Conservation (phyloP, 1,284 basidiomycete genomes). For the Pisolithus thermaeus region DNA sequence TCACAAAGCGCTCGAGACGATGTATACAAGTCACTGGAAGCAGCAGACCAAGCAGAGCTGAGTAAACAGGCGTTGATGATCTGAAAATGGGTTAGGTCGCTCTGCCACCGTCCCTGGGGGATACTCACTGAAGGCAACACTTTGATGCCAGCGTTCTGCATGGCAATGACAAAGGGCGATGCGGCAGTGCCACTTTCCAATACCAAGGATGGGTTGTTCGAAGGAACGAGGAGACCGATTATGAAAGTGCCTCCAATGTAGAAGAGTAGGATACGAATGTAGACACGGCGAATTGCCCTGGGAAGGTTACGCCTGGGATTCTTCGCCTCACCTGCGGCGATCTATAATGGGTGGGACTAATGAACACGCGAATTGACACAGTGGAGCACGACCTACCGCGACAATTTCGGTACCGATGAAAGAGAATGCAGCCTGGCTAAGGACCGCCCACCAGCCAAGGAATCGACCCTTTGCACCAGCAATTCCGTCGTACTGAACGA, state of each 20-base stretch:
- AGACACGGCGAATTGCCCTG: slow-evolving; percentile 59
- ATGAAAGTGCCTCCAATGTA: slow-evolving; percentile 50
- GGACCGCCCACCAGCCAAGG: slow-evolving; percentile 49
- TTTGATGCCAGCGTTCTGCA: slow-evolving; percentile 56
- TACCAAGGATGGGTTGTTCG: slow-evolving; percentile 42
- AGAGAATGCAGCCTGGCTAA: slow-evolving; percentile 64
- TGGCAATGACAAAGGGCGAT: slow-evolving; percentile 70
- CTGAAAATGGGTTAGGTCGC: slow-evolving; percentile 33
- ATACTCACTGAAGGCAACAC: slow-evolving; percentile 44
- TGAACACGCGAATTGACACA: not conserved
- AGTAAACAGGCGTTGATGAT: slow-evolving; percentile 85
- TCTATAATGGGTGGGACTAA: slow-evolving; percentile 25
- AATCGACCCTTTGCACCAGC: slow-evolving; percentile 45
- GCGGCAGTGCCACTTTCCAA: slow-evolving; percentile 45
- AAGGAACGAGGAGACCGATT: slow-evolving; percentile 63
- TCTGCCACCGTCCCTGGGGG: not conserved
- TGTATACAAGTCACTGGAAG: slow-evolving; percentile 78
- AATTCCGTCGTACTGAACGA: slow-evolving; percentile 39
- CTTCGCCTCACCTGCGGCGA: slow-evolving; percentile 62
- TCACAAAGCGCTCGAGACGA: slow-evolving; percentile 75
- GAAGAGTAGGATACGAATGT: slow-evolving; percentile 63
- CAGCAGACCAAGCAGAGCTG: slow-evolving; percentile 84
- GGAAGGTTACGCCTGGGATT: slow-evolving; percentile 51
- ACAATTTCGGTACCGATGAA: slow-evolving; percentile 76
- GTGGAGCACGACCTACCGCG: slow-evolving; percentile 46